Base-by-base conservation (phyloP, 139 green algal genomes). In the Chlorella sp. region DNA sequence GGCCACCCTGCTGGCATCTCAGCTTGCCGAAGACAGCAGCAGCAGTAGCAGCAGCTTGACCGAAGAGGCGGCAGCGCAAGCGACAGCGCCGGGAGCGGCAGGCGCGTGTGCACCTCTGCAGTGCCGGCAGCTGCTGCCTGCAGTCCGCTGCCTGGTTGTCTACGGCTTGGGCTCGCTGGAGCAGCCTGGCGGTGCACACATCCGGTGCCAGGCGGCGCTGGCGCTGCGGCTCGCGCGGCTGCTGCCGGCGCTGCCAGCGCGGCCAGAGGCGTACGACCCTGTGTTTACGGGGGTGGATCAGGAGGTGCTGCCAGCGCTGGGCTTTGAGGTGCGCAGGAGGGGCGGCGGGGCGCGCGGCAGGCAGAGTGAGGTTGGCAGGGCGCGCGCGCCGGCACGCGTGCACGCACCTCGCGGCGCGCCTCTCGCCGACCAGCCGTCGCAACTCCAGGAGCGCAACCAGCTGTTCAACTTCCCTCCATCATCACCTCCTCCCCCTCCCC, bases 151-250 rank as follows among this genome's bases (percentile, higher is more conserved):
- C 33, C 55, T 91, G 63, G 86, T 90, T 36, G 59, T 90, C 21
- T 91, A 83, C 42, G 87, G 87, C 23, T 61, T 91, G 50, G 87
- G 87, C 25, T 91, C 85, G 21, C 17, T 84, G 42, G 60, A 87
- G 48, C 62, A 83, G 56, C 58, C 69, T 15, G 46, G 67, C 0
- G 67, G 43, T 17, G 58, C 69, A 8, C 79, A 85, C 73, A 82
- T 85, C 21, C 79, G 79, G 25, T 85, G 64, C 50, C 87, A 91
- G 79, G 71, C 91, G 33, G 87, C 77, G 19, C 60, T 88, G n/a
- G 77, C 77, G n/a, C n/a, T 76, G 60, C 66, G 82, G 45, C 71
- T 91, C 48, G 50, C 65, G 42, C 67, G 56, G 35, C n/a, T 87
- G 42, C 77, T 85, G 35, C 50, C 63, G 5, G 53, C 64, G 27